Conservation (phyloP, 192 early-diverging fungal genomes). For the Tieghemiomyces parasiticus region DNA sequence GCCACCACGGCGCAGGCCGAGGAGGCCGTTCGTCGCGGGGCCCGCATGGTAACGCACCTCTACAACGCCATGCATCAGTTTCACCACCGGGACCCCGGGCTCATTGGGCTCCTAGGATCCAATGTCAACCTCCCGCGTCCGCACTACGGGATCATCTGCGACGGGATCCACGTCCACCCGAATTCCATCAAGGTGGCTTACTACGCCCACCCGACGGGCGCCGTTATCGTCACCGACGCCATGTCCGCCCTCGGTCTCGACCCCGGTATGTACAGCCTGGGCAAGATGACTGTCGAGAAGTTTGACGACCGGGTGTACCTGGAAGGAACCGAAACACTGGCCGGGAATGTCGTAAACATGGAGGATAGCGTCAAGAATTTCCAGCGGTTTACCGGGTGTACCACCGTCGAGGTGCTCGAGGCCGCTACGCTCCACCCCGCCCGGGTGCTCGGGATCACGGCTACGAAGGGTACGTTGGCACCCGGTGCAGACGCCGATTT, state of each 20-base stretch:
- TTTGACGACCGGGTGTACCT: conserved; percentile 49
- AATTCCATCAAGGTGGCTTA: conserved; percentile 71
- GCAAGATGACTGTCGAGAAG: conserved; percentile 48
- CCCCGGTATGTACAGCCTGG: conserved; percentile 50
- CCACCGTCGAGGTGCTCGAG: conserved; percentile 61
- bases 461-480: conserved; percentile 54
- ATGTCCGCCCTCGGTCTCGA: conserved; percentile 62
- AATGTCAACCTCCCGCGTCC: conserved; percentile 35
- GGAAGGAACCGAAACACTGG: conserved; percentile 57
- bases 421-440: conserved; percentile 69
- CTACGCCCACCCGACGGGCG: conserved; percentile 58
- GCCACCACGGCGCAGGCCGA: conserved; percentile 46
- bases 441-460: conserved; percentile 48
- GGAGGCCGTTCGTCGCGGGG: conserved; percentile 40
- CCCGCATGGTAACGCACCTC: conserved; percentile 62
- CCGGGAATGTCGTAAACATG: conserved; percentile 52
- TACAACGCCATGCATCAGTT: conserved; percentile 82
- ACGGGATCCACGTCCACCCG: conserved; percentile 70
- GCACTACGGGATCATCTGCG: conserved; percentile 73
- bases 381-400: conserved; percentile 56
- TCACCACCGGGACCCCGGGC: conserved; percentile 76
- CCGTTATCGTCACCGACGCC: conserved; percentile 68
- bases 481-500: conserved; percentile 65
- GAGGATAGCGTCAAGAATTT: conserved; percentile 67
- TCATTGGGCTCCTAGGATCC: conserved; percentile 60